Base-by-base conservation (phyloP, 345 rosid species). In the Orychophragmus violaceus region DNA sequence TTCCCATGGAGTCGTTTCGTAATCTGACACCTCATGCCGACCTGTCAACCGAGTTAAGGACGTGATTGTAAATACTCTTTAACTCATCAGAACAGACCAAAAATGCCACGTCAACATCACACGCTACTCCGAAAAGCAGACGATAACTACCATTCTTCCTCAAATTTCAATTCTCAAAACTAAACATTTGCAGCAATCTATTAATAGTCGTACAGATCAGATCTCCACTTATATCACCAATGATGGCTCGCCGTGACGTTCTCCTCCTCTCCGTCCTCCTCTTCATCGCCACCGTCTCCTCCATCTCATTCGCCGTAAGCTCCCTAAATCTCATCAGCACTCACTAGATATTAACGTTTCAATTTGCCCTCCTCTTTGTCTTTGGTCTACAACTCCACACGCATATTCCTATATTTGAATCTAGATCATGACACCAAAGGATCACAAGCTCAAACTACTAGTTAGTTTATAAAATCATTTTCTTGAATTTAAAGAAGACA, bases 181-280 rank as follows among this genome's bases (percentile, higher is more conserved):
- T 48, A 8, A 45, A 6, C n/a, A 29, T 48, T 50, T 50, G 27
- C 28, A 65, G 12, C 59, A 30, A 56, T 58, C 39, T 50, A 48
- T 69, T 70, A 62, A 70, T 53, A 71, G 61, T 45, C 39, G 16
- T 28, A 22, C 29, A 62, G 55, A 22, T 53, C 30, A 70, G 69
- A 71, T 70, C 62, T 55, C 23, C 32, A 55, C 33, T 14, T 48
- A 62, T 23, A 71, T 41, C 42, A 41, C 37, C 11, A 8, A 72
- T 3, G 23, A 66, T 66, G 77, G 12, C 68, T 74, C 57, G 68
- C 72, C 50, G 51, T 52, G 72, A 74, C 33, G 57, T 53, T 17
- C 65, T 68, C 58, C 56, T 74, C 46, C 59, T 68, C 64, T 61
- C 74, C n/a, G 14, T 67, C 68, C 67, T 74, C 63, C 58, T 74